Evolutionary conservation across 495 filamentous ascomycete species (phyloP), one percentile per base, ranked within the genome.

Genomic region (Aeminium ludgeri): DNA sequence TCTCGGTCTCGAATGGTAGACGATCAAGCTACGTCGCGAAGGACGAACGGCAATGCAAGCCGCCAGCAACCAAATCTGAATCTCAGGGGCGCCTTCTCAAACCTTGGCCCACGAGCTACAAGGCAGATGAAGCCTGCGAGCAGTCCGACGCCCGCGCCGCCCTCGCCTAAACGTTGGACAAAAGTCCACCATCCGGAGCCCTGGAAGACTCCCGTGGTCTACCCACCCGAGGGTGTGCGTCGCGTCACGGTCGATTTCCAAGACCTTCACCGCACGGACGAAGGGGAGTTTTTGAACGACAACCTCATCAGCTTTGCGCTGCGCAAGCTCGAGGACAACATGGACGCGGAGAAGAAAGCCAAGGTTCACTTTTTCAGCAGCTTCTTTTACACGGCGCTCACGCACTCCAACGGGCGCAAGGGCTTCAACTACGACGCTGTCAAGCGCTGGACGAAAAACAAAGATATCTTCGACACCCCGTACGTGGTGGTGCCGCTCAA

Each of bases 401-500:
- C 70, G 2, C 65, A 61, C 19, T 61, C 66, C 11, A 63, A 64
- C 12, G 78, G 71, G 25, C 63, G 62, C 40, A 66, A 62, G 42
- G 64, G 61, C 0, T 77, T 85, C 55, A 84, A 87, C 48, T 87
- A 87, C 52, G 69, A 76, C 18, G 79, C 74, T 12, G 84, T 97
- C 25, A 69, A 84, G 54, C 76, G 75, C 41, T 97, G 89, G 89
- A 96, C 91, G 0, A 62, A 81, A 6, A 82, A 74, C 49, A 74
- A 89, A 2, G 81, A 97, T 54, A 57, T 96, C 10, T 82, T 96
- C 52, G 69, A 67, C 19, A 82, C 82, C 46, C 83, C 94, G 53
- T 96, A 82, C 53, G 74, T 96, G 31, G 67, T 96, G 3, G 80
- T 97, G 12, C 89, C 89, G 0, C 81, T 97, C 56, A 87, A 92